phyloP scores from a whole-genome alignment of 345 rosid species.

The Eucalyptus melliodora region DNA sequence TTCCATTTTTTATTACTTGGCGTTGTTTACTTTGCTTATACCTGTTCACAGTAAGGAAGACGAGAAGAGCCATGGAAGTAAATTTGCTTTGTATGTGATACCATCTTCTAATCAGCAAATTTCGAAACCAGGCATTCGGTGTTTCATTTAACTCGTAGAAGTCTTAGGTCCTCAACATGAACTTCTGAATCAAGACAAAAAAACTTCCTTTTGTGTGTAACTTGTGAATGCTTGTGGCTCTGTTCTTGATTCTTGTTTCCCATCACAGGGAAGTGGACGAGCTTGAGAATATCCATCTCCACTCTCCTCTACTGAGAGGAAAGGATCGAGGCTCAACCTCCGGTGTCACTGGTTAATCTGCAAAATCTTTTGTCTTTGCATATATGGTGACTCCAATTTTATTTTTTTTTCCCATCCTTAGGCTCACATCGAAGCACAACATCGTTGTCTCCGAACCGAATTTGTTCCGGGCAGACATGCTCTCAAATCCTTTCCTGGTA shows the following conservation, averaged over 20 bases:
- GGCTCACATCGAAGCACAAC: background rate
- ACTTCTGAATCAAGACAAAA: background rate
- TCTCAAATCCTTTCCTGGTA: background rate
- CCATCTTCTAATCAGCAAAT: background rate
- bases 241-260: background rate
- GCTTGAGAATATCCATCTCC: background rate
- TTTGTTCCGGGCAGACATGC: background rate
- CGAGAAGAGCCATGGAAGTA: background rate
- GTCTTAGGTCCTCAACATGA: background rate
- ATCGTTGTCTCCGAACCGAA: background rate
- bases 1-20: background rate
- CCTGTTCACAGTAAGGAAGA: background rate
- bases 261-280: background rate
- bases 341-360: background rate
- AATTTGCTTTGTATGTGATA: background rate
- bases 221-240: background rate
- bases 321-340: background rate
- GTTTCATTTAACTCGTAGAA: background rate
- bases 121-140: background rate
- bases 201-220: background rate
- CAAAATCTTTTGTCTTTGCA: background rate
- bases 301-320: background rate
- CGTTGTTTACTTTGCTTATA: background rate
- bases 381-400: background rate
- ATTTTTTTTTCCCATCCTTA: background rate